Evolutionary conservation across 2,329 filamentous ascomycete species (phyloP), one percentile per base, ranked within the genome.

Genomic region (Ophiosphaerella narmari): DNA sequence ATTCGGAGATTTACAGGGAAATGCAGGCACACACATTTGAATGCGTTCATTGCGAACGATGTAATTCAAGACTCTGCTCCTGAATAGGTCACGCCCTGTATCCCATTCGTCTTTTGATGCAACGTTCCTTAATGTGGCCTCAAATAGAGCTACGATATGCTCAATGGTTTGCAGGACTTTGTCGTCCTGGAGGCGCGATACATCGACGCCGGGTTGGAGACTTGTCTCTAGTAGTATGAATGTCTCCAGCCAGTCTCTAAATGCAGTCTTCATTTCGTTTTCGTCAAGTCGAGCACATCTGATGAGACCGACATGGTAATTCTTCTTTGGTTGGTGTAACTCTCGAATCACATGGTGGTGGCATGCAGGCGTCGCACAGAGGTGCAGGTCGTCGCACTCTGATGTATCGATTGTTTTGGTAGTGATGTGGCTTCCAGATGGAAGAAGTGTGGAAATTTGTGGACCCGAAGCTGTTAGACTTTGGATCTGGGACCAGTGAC

Each of bases 1-100:
- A 52, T 84, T 85, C 7, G 82, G 78, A 0, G 81, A 84, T 58
- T 85, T 85, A 74, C 83, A 85, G 0, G 83, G 82, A 37, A 85
- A 85, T 0, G 81, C 81, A 0, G 82, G 82, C 0, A 85, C 71
- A 24, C 46, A 36, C 23, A 61, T 46, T 2, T 43, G 43, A 29
- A 63, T 58, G 2, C 43, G 51, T 37, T 46, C 23, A 16, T 44
- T 42, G 8, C 45, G 38, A n/a, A 32, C 42, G 9, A 61, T 54
- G 39, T 55, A 59, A n/a, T 36, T 42, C 36, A 38, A 37, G 4
- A 59, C 50, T 4, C 54, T 41, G 16, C 37, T 23, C 21, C 46
- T 43, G 26, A 62, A 62, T n/a, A 35, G 4, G 12, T 48, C 29
- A 13, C 45, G 48, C 13, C 39, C 29, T n/a, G 44, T 41, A 29